These are phyloP conservation scores for Fusarium penzigii DNA, from an alignment of 2,329 filamentous ascomycete genomes.

Conservation along the genomic window DNA sequence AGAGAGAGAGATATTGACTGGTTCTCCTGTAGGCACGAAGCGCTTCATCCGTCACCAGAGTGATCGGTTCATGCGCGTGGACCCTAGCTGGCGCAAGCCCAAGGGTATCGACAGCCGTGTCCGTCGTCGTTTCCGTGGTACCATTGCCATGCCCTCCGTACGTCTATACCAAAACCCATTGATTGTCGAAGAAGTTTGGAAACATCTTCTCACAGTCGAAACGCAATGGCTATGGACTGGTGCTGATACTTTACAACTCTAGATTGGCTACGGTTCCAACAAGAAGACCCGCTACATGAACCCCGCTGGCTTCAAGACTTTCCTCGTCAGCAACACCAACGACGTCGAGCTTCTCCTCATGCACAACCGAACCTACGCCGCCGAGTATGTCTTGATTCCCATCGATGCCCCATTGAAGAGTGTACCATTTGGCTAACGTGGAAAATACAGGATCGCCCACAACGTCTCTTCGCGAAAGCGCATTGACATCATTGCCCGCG, in stretches of 20 bases:
- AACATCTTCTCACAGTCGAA: not conserved
- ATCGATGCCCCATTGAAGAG: not conserved
- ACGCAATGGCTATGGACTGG: not conserved
- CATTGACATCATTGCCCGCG: conserved; percentile 95
- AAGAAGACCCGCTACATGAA: conserved; percentile 99
- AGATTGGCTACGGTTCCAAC: conserved; percentile 99
- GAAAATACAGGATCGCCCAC: conserved; percentile 80
- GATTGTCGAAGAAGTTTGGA: conserved; percentile 4
- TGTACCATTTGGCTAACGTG: conserved; percentile 10
- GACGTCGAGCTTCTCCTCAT: conserved; percentile 98
- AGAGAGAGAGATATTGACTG: conserved; percentile 39
- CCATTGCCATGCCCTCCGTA: conserved; percentile 97
- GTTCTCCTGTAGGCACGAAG: conserved; percentile 71
- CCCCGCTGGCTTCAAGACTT: conserved; percentile 99
- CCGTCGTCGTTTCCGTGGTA: conserved; percentile 95
- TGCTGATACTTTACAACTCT: conserved; percentile 27
- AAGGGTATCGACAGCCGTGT: conserved; percentile 99
- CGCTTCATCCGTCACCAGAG: conserved; percentile 97
- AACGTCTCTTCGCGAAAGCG: conserved; percentile 98
- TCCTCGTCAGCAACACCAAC: conserved; percentile 95
- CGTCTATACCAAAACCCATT: conserved; percentile 40
- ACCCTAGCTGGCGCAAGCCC: conserved; percentile 94
- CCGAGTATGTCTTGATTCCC: conserved; percentile 71
- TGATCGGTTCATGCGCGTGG: conserved; percentile 94
- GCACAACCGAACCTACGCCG: conserved; percentile 99